phyloP scores from a whole-genome alignment of 228 moss, liverwort and hornwort species.

The Sphagnum magellanicum region DNA sequence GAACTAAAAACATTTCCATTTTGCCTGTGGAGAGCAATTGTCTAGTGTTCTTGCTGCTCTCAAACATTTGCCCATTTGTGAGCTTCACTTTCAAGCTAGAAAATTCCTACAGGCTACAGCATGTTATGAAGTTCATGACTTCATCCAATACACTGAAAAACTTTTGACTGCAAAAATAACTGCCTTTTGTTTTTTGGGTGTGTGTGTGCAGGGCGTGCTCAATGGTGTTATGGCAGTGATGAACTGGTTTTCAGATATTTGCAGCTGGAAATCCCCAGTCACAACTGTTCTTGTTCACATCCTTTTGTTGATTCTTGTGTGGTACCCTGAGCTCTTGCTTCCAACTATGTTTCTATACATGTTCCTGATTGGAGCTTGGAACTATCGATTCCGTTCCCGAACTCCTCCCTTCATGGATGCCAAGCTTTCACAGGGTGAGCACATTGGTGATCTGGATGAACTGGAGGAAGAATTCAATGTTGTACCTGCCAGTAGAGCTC shows the following conservation, averaged over 20 bases:
- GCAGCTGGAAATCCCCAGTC: conserved; percentile 86
- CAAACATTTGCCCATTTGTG: not conserved
- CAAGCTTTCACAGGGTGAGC: conserved; percentile 82
- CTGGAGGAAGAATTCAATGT: conserved; percentile 96
- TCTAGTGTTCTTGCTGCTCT: not conserved
- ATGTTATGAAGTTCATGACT: not conserved
- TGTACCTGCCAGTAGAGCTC: conserved; percentile 66
- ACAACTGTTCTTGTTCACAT: conserved; percentile 86
- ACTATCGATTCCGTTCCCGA: conserved; percentile 71
- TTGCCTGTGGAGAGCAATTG: not conserved
- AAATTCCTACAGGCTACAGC: not conserved
- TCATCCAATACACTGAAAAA: not conserved
- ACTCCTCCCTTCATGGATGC: conserved; percentile 88
- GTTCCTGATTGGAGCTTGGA: conserved; percentile 92
- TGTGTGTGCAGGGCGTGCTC: conserved; percentile 53
- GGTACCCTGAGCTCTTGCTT: conserved; percentile 78
- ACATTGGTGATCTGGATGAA: conserved; percentile 68
- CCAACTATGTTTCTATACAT: conserved; percentile 84
- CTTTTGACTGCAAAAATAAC: no score
- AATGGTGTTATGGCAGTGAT: conserved; percentile 67
- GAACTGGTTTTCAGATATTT: conserved; percentile 90
- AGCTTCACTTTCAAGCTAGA: not conserved
- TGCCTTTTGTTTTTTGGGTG: not conserved
- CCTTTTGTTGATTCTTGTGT: conserved; percentile 72
- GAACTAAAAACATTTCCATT: not conserved